Percentiles rank a stretch among this genome's conserved stretches.
Evolutionary conservation across 306 rosid species (phyloP).

Genomic region (Cajanus cajan): DNA sequence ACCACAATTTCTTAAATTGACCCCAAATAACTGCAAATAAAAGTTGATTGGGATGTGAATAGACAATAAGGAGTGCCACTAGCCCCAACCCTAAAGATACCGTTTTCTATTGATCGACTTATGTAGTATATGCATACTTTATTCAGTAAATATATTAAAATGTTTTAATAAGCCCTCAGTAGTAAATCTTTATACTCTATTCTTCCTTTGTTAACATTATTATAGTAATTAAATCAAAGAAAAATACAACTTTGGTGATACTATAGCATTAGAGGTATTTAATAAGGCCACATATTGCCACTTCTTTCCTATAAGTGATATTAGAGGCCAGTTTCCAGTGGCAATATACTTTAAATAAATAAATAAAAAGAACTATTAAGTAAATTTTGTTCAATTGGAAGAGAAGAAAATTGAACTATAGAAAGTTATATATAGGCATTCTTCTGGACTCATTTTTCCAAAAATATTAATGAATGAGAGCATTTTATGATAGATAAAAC

Average conservation of each 20-base stretch:
- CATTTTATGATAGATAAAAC: background rate
- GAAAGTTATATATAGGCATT: background rate
- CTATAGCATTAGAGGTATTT: background rate
- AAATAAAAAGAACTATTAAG: background rate
- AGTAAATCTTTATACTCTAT: background rate
- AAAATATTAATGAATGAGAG: background rate
- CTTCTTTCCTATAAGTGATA: background rate
- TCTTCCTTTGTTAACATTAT: background rate
- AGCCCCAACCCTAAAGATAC: background rate
- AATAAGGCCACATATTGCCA: background rate
- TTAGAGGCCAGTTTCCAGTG: background rate
- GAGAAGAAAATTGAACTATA: background rate
- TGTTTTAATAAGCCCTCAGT: background rate
- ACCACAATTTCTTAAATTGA: background rate
- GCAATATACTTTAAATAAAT: background rate
- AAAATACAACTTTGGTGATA: background rate
- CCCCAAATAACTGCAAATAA: background rate
- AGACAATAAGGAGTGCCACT: background rate
- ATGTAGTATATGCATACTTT: background rate
- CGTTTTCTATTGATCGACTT: background rate
- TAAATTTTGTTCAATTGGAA: background rate
- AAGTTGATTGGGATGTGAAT: background rate
- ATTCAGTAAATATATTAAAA: background rate
- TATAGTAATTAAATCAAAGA: background rate
- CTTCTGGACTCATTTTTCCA: background rate